phyloP scores from a whole-genome alignment of 441 rosid genomes.

The Aquilaria agallochum region DNA sequence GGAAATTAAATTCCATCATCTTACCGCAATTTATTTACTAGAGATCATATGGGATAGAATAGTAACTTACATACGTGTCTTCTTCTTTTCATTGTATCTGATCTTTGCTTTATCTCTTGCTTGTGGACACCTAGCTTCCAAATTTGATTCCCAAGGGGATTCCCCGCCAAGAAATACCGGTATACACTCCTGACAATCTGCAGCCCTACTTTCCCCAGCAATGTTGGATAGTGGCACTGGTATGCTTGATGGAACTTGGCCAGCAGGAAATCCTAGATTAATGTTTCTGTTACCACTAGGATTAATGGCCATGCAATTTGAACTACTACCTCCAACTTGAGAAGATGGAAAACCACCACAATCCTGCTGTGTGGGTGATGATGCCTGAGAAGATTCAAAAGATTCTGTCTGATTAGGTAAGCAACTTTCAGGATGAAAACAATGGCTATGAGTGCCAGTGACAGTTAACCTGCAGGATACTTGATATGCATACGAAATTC shows the following conservation, averaged over 20 bases:
- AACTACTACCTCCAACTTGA: conserved; percentile 21
- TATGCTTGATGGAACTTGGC: conserved; percentile 47
- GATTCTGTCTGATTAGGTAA: background rate
- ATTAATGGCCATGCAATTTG: conserved; percentile 35
- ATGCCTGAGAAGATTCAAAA: conserved; percentile 31
- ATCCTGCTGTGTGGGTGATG: conserved; percentile 49
- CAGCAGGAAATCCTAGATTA: conserved; percentile 38
- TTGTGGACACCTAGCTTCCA: conserved; percentile 43
- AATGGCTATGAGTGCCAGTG: too few species aligned
- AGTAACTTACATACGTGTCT: conserved; percentile 38
- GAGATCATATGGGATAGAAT: background rate
- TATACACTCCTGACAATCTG: conserved; percentile 58
- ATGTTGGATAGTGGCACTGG: conserved; percentile 55
- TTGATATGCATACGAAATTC: too few species aligned
- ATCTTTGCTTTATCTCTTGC: conserved; percentile 63
- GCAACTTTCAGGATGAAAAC: too few species aligned
- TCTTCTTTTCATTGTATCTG: conserved; percentile 73
- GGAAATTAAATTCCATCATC: too few species aligned
- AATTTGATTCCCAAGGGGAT: conserved; percentile 65
- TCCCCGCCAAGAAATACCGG: conserved; percentile 39
- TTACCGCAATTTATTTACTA: background rate
- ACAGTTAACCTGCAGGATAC: too few species aligned
- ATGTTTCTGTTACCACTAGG: conserved; percentile 33
- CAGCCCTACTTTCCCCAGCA: conserved; percentile 45
- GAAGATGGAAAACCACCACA: conserved; percentile 31